These are phyloP conservation scores for Spatholobus suberectus DNA, from an alignment of 306 rosid genomes.

Conservation along the genomic window DNA sequence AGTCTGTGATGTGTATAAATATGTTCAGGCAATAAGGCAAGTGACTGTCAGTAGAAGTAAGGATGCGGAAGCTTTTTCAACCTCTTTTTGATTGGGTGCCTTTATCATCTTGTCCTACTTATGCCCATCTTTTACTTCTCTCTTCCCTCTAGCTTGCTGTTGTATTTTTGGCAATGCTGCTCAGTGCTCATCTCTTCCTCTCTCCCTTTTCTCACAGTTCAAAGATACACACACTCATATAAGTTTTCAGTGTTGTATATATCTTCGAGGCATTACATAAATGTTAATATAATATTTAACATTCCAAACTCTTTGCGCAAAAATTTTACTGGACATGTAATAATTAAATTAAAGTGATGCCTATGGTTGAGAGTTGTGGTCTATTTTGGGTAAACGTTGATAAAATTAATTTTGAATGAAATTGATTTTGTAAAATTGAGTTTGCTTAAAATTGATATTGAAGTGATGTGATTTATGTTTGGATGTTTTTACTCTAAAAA, in stretches of 20 bases:
- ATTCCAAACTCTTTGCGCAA: too few species aligned
- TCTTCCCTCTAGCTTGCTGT: conserved; percentile 49
- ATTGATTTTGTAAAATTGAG: too few species aligned
- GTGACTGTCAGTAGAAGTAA: conserved; percentile 50
- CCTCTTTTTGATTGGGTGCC: conserved; percentile 36
- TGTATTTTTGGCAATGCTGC: conserved; percentile 48
- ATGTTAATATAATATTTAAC: too few species aligned
- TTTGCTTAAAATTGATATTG: too few species aligned
- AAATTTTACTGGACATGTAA: too few species aligned
- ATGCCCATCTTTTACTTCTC: conserved; percentile 53
- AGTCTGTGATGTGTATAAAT: conserved; percentile 47
- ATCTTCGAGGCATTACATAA: not conserved
- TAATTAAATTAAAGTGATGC: not conserved
- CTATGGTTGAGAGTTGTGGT: not conserved
- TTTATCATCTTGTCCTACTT: conserved; percentile 33
- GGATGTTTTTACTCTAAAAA: too few species aligned
- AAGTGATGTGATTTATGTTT: too few species aligned
- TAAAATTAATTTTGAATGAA: too few species aligned
- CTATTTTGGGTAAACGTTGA: too few species aligned
- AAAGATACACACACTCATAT: not conserved
- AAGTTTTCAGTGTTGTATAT: too few species aligned
- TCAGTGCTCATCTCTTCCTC: not conserved
- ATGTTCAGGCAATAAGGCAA: conserved; percentile 55
- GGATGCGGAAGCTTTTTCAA: conserved; percentile 42
- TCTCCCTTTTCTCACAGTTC: not conserved